A percentile compares a stretch with the other conserved stretches of the same genome.
These are phyloP conservation scores for Teunomyces aglyptinius DNA, from an alignment of 805 yeast species.

Conservation along the genomic window DNA sequence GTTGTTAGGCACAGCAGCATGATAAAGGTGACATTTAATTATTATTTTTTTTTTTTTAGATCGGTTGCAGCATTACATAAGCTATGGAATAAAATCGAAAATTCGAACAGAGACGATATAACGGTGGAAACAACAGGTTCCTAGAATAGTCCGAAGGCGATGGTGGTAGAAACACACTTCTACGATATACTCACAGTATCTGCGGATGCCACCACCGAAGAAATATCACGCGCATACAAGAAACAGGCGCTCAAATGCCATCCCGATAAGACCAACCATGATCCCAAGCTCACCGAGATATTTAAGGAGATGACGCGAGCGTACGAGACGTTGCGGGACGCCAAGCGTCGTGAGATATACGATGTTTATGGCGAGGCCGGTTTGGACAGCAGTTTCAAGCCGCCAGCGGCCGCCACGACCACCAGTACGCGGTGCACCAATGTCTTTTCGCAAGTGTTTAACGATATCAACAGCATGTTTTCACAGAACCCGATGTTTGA, in stretches of 20 bases:
- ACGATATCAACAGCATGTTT: slow-evolving; percentile 31
- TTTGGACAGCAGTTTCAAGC: slow-evolving; percentile 25
- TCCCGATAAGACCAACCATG: slow-evolving; percentile 60
- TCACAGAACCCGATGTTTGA: slow-evolving; percentile 9
- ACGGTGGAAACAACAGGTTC: not conserved
- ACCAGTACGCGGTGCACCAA: slow-evolving; percentile 17
- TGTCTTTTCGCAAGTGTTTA: slow-evolving; percentile 38
- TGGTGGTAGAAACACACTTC: slow-evolving; percentile 21
- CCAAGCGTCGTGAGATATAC: slow-evolving; percentile 44
- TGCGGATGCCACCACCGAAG: slow-evolving; percentile 33
- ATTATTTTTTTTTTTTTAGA: not conserved
- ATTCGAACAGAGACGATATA: slow-evolving; percentile 6
- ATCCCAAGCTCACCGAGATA: slow-evolving; percentile 47
- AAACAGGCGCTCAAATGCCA: slow-evolving; percentile 51
- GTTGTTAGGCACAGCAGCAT: slow-evolving; percentile 40
- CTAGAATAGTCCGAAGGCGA: not conserved
- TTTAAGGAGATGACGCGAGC: slow-evolving; percentile 67
- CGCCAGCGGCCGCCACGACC: slow-evolving; percentile 6
- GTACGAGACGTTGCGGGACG: slow-evolving; percentile 58
- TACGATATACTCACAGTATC: slow-evolving; percentile 37
- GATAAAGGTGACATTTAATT: no score
- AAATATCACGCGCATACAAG: slow-evolving; percentile 35
- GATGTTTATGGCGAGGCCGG: slow-evolving; percentile 53
- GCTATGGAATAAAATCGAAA: slow-evolving; percentile 17
- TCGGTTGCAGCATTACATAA: slow-evolving; percentile 6